Evolutionary conservation across 225 moss, liverwort and hornwort species (phyloP).

Genomic region (Pleurozium schreberi): DNA sequence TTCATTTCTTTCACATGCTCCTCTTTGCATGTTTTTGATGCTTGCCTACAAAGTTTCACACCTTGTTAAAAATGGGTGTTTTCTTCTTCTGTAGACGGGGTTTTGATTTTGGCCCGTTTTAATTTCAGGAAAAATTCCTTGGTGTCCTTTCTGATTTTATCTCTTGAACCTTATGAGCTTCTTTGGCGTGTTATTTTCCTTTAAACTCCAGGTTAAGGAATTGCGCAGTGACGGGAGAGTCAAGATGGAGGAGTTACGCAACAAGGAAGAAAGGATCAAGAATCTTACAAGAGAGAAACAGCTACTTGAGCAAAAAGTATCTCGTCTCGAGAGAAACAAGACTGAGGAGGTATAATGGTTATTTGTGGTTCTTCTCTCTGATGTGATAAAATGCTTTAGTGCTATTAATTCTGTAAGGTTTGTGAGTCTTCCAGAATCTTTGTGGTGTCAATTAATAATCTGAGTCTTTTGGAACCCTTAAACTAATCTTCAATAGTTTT

Average conservation of each 20-base stretch:
- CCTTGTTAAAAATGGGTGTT: not conserved
- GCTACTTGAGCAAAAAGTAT: slow-evolving; percentile 85
- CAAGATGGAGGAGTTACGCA: slow-evolving; percentile 74
- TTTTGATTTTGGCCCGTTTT: not conserved
- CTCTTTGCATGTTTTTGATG: not conserved
- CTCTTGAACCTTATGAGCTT: not conserved
- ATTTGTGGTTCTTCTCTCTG: not conserved
- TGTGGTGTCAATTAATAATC: not conserved
- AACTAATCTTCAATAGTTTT: not conserved
- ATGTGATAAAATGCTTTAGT: not conserved
- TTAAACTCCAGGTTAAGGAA: slow-evolving; percentile 51
- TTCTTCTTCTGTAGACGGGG: not conserved
- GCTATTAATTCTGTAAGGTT: not conserved
- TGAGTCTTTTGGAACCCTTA: not conserved
- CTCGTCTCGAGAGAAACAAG: slow-evolving; percentile 72
- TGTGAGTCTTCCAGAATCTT: not conserved
- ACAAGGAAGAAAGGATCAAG: slow-evolving; percentile 65
- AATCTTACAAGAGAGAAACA: slow-evolving; percentile 74
- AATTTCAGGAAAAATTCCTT: not conserved
- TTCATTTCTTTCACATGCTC: not conserved
- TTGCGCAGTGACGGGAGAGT: slow-evolving; percentile 59
- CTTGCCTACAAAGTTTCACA: not conserved
- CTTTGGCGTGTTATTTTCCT: not conserved
- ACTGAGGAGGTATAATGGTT: slow-evolving; percentile 51
- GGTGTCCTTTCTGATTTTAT: not conserved